Conservation (phyloP, 345 rosid species). For the Rhodomyrtus tomentosa region DNA sequence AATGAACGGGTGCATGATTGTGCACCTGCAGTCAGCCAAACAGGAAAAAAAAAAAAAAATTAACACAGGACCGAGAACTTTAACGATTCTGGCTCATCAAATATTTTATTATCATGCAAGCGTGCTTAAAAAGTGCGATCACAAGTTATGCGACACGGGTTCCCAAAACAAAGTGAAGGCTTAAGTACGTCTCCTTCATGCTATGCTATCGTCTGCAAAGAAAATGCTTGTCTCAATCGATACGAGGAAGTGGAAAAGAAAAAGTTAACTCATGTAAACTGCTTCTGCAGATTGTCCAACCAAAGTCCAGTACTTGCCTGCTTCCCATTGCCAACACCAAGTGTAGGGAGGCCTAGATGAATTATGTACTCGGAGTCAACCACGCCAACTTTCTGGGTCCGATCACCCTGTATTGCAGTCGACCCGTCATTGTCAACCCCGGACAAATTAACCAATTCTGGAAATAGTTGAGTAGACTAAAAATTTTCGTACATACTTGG, state of each 20-base stretch:
- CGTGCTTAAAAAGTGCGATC: not conserved
- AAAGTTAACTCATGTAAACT: not conserved
- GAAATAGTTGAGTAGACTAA: not conserved
- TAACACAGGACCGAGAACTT: not conserved
- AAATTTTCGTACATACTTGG: constrained; percentile 33
- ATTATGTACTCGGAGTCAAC: constrained; percentile 84
- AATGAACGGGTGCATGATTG: not conserved
- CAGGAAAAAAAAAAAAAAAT: not conserved
- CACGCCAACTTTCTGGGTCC: constrained; percentile 80
- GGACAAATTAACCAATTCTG: not conserved
- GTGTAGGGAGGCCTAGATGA: constrained; percentile 76
- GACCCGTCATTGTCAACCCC: not conserved
- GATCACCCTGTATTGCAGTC: constrained; percentile 51
- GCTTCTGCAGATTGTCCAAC: not conserved
- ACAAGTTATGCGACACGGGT: not conserved
- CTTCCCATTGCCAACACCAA: constrained; percentile 35
- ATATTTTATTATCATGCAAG: not conserved
- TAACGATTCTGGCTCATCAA: not conserved
- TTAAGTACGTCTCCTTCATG: not conserved
- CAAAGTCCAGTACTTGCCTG: constrained; percentile 21
- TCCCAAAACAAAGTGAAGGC: not conserved
- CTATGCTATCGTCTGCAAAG: not conserved
- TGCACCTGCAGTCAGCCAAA: not conserved
- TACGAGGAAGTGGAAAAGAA: not conserved
- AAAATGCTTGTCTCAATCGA: not conserved